Base-by-base conservation (phyloP, 352 stramenopile species). In the Phytophthora aleatoria region DNA sequence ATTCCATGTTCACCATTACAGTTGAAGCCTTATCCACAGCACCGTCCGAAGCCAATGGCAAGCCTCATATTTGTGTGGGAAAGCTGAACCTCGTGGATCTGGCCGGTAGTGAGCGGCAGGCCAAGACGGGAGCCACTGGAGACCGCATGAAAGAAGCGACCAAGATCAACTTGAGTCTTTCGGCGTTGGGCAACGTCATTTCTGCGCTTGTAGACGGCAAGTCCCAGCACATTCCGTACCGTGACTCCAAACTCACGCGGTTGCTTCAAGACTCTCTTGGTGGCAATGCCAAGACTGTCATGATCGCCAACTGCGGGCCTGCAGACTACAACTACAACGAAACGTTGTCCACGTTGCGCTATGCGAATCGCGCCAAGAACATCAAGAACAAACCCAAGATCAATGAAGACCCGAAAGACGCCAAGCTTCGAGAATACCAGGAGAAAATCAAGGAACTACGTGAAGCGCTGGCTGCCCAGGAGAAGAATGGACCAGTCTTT, bases 81-180 rank as follows among this genome's bases (percentile, higher is more conserved):
- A 98, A 98, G 67, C 80, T 99, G 3, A 98, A 98, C 66, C 76
- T 99, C n/a, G 96, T 99, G 7, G 96, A 99, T 83, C 74, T 99
- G 28, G 96, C 96, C 6, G 96, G 96, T 57, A 94, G 77, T 24
- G 94, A 98, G 68, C 81, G 95, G 36, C 90, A 97, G 57, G 79
- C 84, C 51, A 99, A 99, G 81, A 98, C 95, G 5, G 89, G 92
- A 15, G 92, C 93, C 13, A 96, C 90, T 13, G 95, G 94, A 16
- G 80, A 96, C 38, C 89, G 94, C 4, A 83, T 98, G 57, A 97
- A 98, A 67, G 96, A 99, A 68, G 96, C 94, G 2, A 98, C 92
- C 39, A 95, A 93, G 65, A 95, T 95, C 74, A 94, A 94, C 58
- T 49, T 92, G 41, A 85, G 68, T 61, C 66, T 94, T 2, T 92